Evolutionary conservation across 208 protist species (phyloP).

Genomic region (Phytomonas sp.): DNA sequence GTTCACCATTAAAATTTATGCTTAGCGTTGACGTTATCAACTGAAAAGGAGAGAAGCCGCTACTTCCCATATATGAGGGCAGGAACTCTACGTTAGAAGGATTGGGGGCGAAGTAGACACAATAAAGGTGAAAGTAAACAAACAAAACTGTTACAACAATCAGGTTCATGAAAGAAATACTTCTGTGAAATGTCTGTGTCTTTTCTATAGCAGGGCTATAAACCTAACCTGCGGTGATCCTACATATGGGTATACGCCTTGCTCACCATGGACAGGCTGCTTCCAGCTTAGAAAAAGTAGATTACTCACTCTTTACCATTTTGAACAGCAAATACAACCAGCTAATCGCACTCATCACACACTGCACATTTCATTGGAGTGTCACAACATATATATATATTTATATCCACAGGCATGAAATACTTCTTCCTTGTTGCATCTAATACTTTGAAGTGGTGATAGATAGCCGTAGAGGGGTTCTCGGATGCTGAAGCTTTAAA

Average conservation of each 20-base stretch:
- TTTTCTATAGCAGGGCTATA: neutral
- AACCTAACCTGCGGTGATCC: neutral
- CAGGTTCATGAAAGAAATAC: neutral
- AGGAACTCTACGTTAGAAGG: neutral
- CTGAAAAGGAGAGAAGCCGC: neutral
- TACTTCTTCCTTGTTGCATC: neutral
- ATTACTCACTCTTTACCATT: neutral
- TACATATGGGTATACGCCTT: neutral
- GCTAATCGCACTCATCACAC: neutral
- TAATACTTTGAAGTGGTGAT: neutral
- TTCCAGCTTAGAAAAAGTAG: neutral
- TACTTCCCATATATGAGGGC: neutral
- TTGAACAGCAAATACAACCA: neutral
- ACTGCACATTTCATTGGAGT: neutral
- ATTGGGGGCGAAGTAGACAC: neutral
- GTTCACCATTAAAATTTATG: constrained; percentile 22
- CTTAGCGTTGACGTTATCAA: neutral
- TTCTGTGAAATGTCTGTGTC: neutral
- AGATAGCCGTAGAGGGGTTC: neutral
- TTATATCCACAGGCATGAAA: neutral
- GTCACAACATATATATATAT: constrained; percentile 6
- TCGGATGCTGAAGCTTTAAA: neutral
- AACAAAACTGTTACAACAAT: neutral
- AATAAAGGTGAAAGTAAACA: constrained; percentile 1
- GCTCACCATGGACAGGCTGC: neutral